Evolutionary conservation across 768 basidiomycete species (phyloP), one percentile per base, ranked within the genome.

Genomic region (Trametopsis cervina): DNA sequence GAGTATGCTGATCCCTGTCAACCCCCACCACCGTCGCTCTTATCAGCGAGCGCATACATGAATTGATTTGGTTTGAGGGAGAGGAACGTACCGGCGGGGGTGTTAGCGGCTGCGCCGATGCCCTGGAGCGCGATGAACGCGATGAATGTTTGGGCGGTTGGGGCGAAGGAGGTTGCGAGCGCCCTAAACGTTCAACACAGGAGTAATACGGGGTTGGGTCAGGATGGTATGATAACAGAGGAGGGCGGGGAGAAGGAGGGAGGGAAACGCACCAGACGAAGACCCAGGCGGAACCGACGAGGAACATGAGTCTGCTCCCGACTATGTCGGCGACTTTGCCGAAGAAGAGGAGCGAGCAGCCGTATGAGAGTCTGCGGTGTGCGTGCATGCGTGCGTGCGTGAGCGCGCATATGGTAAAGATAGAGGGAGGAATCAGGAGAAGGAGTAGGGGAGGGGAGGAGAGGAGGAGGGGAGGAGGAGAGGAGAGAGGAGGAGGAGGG

Each of bases 1-100:
- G 33, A 64, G 44, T 13, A 64, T 47, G 15, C 29, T 33, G 29
- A 33, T 33, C 9, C 29, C 29, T n/a, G n/a, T n/a, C n/a, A n/a
- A n/a, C n/a, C n/a, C n/a, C n/a, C n/a, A n/a, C n/a, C n/a, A n/a
- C n/a, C n/a, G n/a, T n/a, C n/a, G n/a, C n/a, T n/a, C n/a, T n/a
- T n/a, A n/a, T n/a, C n/a, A n/a, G n/a, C n/a, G n/a, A n/a, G n/a
- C n/a, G n/a, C n/a, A n/a, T n/a, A n/a, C n/a, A n/a, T n/a, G n/a
- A n/a, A n/a, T n/a, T n/a, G n/a, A n/a, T n/a, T n/a, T n/a, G n/a
- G n/a, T n/a, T n/a, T n/a, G n/a, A n/a, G n/a, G n/a, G n/a, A n/a
- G n/a, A n/a, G n/a, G n/a, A n/a, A n/a, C n/a, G n/a, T n/a, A n/a
- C n/a, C n/a, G n/a, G n/a, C n/a, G n/a, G n/a, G n/a, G n/a, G 39